phyloP scores from a whole-genome alignment of 345 rosid genomes.

The Dovyalis caffra region DNA sequence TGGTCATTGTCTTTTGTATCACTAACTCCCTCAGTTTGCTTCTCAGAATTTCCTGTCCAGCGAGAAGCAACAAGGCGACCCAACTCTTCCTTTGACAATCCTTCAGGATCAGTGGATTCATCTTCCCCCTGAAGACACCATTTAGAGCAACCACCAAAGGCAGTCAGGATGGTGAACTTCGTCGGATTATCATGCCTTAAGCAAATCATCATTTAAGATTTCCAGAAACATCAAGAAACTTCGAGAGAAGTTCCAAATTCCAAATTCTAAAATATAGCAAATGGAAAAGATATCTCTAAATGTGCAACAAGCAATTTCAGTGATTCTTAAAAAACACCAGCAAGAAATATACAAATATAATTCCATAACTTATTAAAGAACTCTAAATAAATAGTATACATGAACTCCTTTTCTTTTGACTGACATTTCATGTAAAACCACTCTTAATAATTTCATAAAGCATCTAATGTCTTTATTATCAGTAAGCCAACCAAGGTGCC shows the following conservation, averaged over 20 bases:
- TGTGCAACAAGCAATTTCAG: neutral
- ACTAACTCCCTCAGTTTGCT: slow-evolving; percentile 35
- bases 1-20: slow-evolving; percentile 33
- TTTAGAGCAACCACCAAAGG: slow-evolving; percentile 15
- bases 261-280: neutral
- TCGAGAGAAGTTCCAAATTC: neutral
- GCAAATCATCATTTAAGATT: slow-evolving; percentile 5
- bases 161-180: slow-evolving; percentile 3
- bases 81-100: slow-evolving; percentile 83
- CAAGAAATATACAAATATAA: neutral
- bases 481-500: neutral
- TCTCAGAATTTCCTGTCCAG: slow-evolving; percentile 81
- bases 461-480: neutral
- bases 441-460: neutral
- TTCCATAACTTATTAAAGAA: neutral
- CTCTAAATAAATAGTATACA: neutral
- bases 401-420: neutral
- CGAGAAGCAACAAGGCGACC: slow-evolving; percentile 97
- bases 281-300: neutral
- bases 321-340: neutral
- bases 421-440: neutral
- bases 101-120: slow-evolving; percentile 49
- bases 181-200: slow-evolving; percentile 12
- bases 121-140: slow-evolving; percentile 42
- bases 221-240: neutral